Conservation (phyloP, 176 grass and related monocot genomes). For the Oryza meridionalis region DNA sequence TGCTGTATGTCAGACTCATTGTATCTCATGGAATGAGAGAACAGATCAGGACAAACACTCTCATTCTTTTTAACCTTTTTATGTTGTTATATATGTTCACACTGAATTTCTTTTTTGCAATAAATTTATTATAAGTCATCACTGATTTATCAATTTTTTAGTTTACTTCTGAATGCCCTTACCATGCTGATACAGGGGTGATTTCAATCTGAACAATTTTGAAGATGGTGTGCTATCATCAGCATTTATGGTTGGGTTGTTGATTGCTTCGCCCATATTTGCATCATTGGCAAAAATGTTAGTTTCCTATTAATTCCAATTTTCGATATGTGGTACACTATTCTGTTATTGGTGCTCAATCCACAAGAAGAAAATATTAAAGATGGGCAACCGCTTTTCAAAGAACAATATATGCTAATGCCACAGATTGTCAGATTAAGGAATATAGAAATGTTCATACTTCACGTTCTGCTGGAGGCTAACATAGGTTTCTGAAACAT, state of each 20-base stretch:
- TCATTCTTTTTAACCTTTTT: conserved; percentile 13
- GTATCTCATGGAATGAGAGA: conserved; percentile 17
- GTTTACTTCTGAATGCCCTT: conserved; percentile 25
- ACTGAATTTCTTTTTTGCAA: not conserved
- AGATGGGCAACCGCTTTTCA: not conserved
- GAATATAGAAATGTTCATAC: not conserved
- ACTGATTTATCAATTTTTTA: not conserved
- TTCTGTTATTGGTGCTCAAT: conserved; percentile 7
- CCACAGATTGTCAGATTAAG: not conserved
- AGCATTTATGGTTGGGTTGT: conserved; percentile 97
- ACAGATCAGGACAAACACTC: not conserved
- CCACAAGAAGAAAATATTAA: not conserved
- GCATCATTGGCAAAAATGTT: conserved; percentile 88
- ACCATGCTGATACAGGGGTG: conserved; percentile 57
- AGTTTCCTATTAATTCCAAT: conserved; percentile 5
- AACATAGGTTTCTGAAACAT: conserved; percentile 5
- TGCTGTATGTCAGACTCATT: not conserved
- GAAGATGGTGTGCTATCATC: conserved; percentile 98
- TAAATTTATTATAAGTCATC: conserved; percentile 1
- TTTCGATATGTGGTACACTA: not conserved
- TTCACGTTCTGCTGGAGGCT: not conserved
- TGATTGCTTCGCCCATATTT: conserved; percentile 89
- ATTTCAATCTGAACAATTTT: conserved; percentile 89
- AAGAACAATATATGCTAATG: conserved; percentile 9
- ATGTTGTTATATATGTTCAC: not conserved